Conservation (phyloP, 2,329 filamentous ascomycete species). For the Hypoxylon sp. region DNA sequence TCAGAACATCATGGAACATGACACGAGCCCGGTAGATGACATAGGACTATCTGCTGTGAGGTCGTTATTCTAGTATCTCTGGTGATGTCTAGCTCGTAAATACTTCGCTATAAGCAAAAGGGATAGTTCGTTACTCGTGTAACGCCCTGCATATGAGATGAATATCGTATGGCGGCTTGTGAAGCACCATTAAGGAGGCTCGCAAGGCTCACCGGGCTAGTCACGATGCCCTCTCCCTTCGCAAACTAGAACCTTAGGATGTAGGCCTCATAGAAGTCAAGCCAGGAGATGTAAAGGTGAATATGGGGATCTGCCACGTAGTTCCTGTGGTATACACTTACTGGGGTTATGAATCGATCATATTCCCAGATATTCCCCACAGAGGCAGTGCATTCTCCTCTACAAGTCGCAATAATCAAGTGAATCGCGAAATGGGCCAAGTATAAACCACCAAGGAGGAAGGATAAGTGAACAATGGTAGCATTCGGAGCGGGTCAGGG, state of each 20-base stretch:
- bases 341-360: neutral
- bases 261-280: neutral
- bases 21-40: neutral
- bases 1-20: neutral
- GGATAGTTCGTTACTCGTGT: neutral
- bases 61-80: neutral
- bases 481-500: neutral
- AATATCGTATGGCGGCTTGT: neutral
- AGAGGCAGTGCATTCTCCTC: neutral
- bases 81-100: neutral
- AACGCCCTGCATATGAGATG: neutral
- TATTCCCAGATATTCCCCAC: neutral
- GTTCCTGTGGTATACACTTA: neutral
- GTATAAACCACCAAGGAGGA: neutral
- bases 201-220: slow-evolving; percentile 3
- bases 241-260: neutral
- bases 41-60: neutral
- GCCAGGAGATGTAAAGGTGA: neutral
- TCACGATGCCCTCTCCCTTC: neutral
- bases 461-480: neutral
- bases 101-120: neutral
- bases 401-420: neutral
- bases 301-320: neutral
- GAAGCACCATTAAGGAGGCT: slow-evolving; percentile 6
- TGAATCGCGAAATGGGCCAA: neutral